Base-by-base conservation (phyloP, 2,329 filamentous ascomycete genomes). In the Cadophora sp. region DNA sequence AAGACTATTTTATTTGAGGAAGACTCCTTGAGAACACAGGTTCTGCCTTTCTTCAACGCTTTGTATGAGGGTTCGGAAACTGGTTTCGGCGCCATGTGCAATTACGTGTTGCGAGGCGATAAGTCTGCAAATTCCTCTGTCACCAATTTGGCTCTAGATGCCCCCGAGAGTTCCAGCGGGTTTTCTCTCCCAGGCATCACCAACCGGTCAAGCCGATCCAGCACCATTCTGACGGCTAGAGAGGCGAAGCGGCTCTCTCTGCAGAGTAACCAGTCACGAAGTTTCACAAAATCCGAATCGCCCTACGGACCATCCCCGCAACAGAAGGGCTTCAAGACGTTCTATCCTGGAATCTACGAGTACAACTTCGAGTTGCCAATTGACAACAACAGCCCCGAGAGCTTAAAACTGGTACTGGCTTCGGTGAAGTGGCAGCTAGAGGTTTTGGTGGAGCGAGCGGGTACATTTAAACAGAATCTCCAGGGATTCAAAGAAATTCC, bases 21-120 rank as follows among this genome's bases (percentile, higher is more conserved):
- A 70, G 91, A 96, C 72, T 92, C 89, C 3, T 84, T 98, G 67
- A 90, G 96, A 79, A 95, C 92, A 48, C 94, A 97, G 75, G 95
- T 89, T 20, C 89, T 93, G 80, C 95, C 91, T 0, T 98, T 98
- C 77, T 99, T 97, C 83, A 96, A 97, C 75, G 91, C 91, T 58
- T 82, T 85, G 76, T 85, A 88, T 69, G 83, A 87, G 65, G 82
- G 82, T 3, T 87, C 86, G 82, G 85, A 88, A 73, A 84, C 82
- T 20, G 73, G 75, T 2, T 90, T 85, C 73, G 88, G 88, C n/a
- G 87, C 87, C 70, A 84, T 87, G 71, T 90, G 87, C 79, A 85
- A 80, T 5, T 89, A 85, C 75, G 79, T 77, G 3, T 78, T 77
- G n/a, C 69, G 72, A 59, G 67, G 75, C 53, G 73, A 75, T 24